Conservation (phyloP, 306 rosid genomes). For the Pachyrhizus erosus region DNA sequence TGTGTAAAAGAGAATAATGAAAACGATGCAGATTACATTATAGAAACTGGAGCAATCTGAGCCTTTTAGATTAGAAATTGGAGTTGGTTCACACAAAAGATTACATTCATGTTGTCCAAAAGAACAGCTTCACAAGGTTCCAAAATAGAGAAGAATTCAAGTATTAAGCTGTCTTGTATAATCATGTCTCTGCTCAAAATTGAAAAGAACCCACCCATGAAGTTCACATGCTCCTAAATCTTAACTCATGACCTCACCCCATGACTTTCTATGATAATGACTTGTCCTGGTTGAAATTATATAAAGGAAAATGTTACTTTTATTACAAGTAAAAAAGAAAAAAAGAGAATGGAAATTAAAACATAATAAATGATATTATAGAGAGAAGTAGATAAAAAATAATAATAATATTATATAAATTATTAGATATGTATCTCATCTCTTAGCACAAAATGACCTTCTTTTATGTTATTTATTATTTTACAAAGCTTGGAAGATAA, state of each 20-base stretch:
- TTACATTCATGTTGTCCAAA: background rate
- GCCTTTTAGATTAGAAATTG: background rate
- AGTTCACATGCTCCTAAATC: background rate
- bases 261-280: too few species aligned
- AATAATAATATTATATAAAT: too few species aligned
- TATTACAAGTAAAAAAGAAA: too few species aligned
- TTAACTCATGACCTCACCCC: background rate
- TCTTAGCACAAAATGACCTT: background rate
- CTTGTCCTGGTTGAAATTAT: too few species aligned
- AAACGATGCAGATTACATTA: slow-evolving; percentile 2
- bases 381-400: too few species aligned
- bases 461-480: background rate
- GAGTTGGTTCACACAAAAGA: background rate
- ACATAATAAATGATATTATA: too few species aligned
- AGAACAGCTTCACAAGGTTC: background rate
- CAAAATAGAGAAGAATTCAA: background rate
- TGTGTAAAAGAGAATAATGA: background rate
- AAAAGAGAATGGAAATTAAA: too few species aligned
- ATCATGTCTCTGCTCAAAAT: background rate
- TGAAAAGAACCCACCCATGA: background rate
- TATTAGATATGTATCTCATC: too few species aligned
- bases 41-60: background rate
- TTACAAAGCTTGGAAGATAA: background rate
- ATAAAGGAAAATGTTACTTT: too few species aligned
- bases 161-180: background rate